These are phyloP conservation scores for Lunularia cruciata DNA, from an alignment of 225 moss, liverwort and hornwort genomes.

Conservation along the genomic window DNA sequence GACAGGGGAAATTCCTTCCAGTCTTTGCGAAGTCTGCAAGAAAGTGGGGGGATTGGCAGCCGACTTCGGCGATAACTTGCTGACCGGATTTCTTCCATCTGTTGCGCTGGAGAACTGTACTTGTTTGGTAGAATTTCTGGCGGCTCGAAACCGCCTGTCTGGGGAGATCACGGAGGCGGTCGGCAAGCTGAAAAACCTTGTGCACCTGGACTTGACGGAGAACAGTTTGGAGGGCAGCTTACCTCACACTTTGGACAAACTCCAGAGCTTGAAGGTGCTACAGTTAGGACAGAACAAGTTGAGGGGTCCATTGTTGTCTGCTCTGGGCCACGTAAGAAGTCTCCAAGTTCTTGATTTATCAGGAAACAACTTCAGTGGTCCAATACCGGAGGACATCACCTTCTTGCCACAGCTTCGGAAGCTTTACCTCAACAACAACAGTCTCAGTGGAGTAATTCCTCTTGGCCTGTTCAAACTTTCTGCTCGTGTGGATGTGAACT, in stretches of 20 bases:
- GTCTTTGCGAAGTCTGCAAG: constrained; percentile 51
- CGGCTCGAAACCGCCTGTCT: constrained; percentile 48
- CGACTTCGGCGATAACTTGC: constrained; percentile 54
- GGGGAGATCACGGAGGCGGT: constrained; percentile 56
- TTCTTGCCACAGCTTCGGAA: constrained; percentile 51
- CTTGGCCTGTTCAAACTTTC: constrained; percentile 59
- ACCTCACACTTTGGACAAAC: constrained; percentile 42
- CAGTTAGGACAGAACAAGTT: constrained; percentile 57
- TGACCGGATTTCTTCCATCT: constrained; percentile 56
- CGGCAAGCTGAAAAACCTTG: constrained; percentile 45
- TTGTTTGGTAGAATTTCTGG: constrained; percentile 53
- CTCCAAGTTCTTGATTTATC: constrained; percentile 66
- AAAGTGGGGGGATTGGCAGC: constrained; percentile 53
- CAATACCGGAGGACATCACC: constrained; percentile 54
- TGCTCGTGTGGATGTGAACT: constrained; percentile 59
- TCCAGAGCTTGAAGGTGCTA: constrained; percentile 53
- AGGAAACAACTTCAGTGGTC: constrained; percentile 47
- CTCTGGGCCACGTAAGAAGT: constrained; percentile 49
- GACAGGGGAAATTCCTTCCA: constrained; percentile 45
- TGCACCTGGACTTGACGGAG: constrained; percentile 53
- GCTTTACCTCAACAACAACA: constrained; percentile 57
- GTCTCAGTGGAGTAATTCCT: constrained; percentile 58
- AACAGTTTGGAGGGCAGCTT: constrained; percentile 48
- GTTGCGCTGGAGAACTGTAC: constrained; percentile 51
- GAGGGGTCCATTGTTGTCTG: constrained; percentile 45